These are phyloP conservation scores for Brassica hybrid DNA, from an alignment of 441 rosid genomes.

Conservation along the genomic window DNA sequence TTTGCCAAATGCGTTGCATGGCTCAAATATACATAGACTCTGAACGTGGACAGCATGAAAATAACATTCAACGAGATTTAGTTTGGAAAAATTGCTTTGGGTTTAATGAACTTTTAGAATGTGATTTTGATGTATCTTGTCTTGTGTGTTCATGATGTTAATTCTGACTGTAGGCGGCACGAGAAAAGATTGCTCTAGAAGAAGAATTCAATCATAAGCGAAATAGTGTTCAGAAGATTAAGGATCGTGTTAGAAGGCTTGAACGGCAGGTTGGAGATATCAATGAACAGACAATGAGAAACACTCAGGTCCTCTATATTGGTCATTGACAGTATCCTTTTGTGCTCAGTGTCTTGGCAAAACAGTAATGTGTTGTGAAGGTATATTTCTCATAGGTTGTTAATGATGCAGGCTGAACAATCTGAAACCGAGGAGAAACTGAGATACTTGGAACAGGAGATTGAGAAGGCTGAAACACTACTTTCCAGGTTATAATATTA, in stretches of 20 bases:
- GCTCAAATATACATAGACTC: neutral
- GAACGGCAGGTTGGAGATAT: slow-evolving; percentile 75
- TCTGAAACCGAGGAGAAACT: slow-evolving; percentile 76
- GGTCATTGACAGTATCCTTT: slow-evolving; percentile 13
- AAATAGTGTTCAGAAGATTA: slow-evolving; percentile 51
- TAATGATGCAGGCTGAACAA: slow-evolving; percentile 75
- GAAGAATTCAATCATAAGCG: slow-evolving; percentile 57
- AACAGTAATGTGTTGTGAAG: slow-evolving; percentile 4
- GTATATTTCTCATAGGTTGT: slow-evolving; percentile 36
- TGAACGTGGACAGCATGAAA: slow-evolving; percentile 19
- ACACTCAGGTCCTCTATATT: slow-evolving; percentile 73
- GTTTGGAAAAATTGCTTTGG: slow-evolving; percentile 12
- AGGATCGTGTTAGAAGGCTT: slow-evolving; percentile 55
- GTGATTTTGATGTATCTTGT: slow-evolving; percentile 16
- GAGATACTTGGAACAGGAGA: slow-evolving; percentile 58
- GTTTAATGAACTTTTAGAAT: neutral
- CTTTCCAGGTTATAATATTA: slow-evolving; percentile 57
- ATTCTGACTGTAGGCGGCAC: slow-evolving; percentile 62
- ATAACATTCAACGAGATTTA: slow-evolving; percentile 1
- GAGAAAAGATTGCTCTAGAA: slow-evolving; percentile 63
- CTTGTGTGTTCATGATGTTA: slow-evolving; percentile 25
- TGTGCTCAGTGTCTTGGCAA: slow-evolving; percentile 26
- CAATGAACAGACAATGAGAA: slow-evolving; percentile 69
- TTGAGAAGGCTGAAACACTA: slow-evolving; percentile 58
- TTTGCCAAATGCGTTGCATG: slow-evolving; percentile 10